Evolutionary conservation across 257 asterid genomes (phyloP).

Genomic region (Primulina huaijiensis): DNA sequence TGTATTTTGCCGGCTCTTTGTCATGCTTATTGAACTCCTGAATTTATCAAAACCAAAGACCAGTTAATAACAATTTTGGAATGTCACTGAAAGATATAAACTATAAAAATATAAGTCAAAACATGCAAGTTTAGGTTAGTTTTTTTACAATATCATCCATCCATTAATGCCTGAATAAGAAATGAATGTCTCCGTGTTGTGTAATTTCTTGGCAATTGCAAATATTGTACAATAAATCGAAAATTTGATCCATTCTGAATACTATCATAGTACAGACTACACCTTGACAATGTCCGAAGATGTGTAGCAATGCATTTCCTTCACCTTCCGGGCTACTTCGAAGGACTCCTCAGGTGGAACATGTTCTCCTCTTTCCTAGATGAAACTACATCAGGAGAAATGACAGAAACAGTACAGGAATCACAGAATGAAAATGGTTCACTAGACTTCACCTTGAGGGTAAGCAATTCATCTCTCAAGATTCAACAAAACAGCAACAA

Average conservation of each 20-base stretch:
- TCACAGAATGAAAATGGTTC: not conserved
- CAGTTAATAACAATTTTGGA: constrained; percentile 19
- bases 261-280: constrained; percentile 25
- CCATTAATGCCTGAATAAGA: constrained; percentile 1
- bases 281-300: constrained; percentile 98
- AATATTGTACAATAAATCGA: not conserved
- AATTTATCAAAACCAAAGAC: constrained; percentile 28
- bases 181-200: constrained; percentile 4
- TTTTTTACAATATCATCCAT: not conserved
- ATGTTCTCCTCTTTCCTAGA: constrained; percentile 96
- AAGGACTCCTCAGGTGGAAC: constrained; percentile 91
- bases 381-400: constrained; percentile 27
- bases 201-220: constrained; percentile 11
- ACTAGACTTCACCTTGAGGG: constrained; percentile 2
- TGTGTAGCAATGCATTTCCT: constrained; percentile 93
- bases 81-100: constrained; percentile 11
- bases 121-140: not conserved
- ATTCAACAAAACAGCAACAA: not conserved
- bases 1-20: constrained; percentile 80
- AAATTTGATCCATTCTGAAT: constrained; percentile 18
- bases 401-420: constrained; percentile 14
- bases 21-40: constrained; percentile 97
- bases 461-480: constrained; percentile 8
- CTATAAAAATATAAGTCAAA: not conserved
- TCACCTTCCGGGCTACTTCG: constrained; percentile 86